Conservation (phyloP, 306 rosid genomes). For the Quercus suber region DNA sequence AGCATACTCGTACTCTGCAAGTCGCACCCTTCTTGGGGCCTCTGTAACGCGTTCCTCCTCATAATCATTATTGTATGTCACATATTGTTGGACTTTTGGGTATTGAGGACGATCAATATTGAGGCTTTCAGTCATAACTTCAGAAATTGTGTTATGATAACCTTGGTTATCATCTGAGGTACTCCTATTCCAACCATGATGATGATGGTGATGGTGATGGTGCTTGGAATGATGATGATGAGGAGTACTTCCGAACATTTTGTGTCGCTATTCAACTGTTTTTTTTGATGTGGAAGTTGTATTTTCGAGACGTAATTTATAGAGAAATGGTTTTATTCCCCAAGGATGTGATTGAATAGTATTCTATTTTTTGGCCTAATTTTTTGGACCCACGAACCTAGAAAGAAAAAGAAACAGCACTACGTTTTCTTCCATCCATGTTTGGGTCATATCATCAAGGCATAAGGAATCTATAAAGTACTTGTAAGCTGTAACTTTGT, state of each 20-base stretch:
- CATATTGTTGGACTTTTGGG: background rate
- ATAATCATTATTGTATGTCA: conserved; percentile 3
- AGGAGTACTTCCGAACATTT: background rate
- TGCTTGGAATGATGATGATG: background rate
- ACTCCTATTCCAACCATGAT: background rate
- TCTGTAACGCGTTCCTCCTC: conserved; percentile 15
- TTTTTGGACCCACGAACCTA: background rate
- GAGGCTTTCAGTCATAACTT: conserved; percentile 12
- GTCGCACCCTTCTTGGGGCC: background rate
- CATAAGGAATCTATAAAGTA: background rate
- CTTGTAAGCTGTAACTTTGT: background rate
- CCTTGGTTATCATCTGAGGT: conserved; percentile 12
- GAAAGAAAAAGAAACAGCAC: background rate
- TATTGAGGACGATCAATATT: background rate
- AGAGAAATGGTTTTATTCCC: background rate
- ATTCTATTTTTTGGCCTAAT: background rate
- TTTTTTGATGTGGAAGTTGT: background rate
- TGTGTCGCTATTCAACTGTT: background rate
- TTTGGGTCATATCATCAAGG: background rate
- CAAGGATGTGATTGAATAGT: conserved; percentile 41
- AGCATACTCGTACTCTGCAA: background rate
- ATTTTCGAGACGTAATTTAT: too few species aligned
- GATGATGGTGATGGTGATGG: background rate
- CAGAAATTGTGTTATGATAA: background rate
- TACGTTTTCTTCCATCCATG: background rate